These are phyloP conservation scores for Nemania sp. DNA, from an alignment of 2,329 filamentous ascomycete genomes.

Conservation along the genomic window DNA sequence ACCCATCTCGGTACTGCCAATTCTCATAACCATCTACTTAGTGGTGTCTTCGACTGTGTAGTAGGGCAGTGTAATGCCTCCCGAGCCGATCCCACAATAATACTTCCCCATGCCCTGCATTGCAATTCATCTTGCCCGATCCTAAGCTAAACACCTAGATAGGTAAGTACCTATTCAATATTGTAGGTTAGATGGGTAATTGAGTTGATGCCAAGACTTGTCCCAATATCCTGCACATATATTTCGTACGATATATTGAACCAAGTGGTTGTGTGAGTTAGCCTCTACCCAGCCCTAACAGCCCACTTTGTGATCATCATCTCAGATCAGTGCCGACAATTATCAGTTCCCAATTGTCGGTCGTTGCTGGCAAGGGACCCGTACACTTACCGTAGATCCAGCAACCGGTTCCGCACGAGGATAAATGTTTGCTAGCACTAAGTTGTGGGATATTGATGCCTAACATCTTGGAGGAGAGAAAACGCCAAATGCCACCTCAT, in stretches of 20 bases:
- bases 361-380: constrained; percentile 1
- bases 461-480: constrained; percentile 7
- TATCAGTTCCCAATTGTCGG: neutral
- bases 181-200: too few relatives aligned
- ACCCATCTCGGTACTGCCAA: neutral
- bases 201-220: too few relatives aligned
- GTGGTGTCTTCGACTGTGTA: neutral
- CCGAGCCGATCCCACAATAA: too few relatives aligned
- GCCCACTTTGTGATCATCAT: constrained; percentile 10
- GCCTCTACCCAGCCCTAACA: constrained; percentile 25
- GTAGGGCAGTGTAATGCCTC: too few relatives aligned
- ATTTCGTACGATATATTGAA: too few relatives aligned
- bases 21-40: neutral
- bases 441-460: constrained; percentile 16
- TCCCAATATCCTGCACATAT: too few relatives aligned
- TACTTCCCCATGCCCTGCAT: too few relatives aligned
- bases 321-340: constrained; percentile 1
- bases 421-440: neutral
- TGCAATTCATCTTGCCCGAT: too few relatives aligned
- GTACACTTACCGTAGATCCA: neutral
- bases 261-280: constrained; percentile 13
- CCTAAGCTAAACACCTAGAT: too few relatives aligned
- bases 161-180: too few relatives aligned
- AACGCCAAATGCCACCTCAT: constrained; percentile 21
- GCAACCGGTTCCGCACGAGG: neutral